Evolutionary conservation across 495 filamentous ascomycete species (phyloP), one percentile per base, ranked within the genome.

Genomic region (Eremomyces bilateralis): DNA sequence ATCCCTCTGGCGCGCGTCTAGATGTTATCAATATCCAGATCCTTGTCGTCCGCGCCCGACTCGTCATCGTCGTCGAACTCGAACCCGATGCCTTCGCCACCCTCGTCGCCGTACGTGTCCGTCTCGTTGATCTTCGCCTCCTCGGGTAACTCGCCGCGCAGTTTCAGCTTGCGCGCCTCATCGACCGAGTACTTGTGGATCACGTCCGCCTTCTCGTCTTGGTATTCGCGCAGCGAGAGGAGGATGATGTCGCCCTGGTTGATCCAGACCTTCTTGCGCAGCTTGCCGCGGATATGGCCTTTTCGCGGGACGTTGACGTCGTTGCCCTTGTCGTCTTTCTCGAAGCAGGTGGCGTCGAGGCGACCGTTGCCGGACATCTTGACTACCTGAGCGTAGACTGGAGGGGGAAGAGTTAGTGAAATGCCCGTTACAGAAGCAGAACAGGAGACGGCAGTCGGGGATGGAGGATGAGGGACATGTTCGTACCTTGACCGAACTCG

Each of bases 81-180:
- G 63, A 81, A 81, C 55, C 74, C 73, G 58, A 74, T 79, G 45
- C 80, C 75, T 51, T 74, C 75, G 41, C 76, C 73, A 45, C 65
- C 73, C 53, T 71, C 64, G 40, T 71, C 61, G 33, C 68, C 72
- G 34, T 82, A 93, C 43, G 82, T 90, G 58, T 93, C 85, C 38
- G 85, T 93, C 70, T 95, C 85, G 67, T 95, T 95, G 68, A 95
- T 95, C 77, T 95, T 95, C 52, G 90, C 88, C 46, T 69, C 81
- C 57, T 95, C 88, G 37, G 88, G 88, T 39, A 97, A 67, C 61
- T 97, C 88, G 51, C 90, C 88, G 51, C 93, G 94, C 40, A 81
- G 80, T 65, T 91, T 92, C 49, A 97, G 64, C 43, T 69, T 76
- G 54, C 90, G 71, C 42, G 90, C 88, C 68, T 97, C 88, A 47